Evolutionary conservation across 2,329 filamentous ascomycete species (phyloP), one percentile per base, ranked within the genome.

Genomic region (Xylaria sp.): DNA sequence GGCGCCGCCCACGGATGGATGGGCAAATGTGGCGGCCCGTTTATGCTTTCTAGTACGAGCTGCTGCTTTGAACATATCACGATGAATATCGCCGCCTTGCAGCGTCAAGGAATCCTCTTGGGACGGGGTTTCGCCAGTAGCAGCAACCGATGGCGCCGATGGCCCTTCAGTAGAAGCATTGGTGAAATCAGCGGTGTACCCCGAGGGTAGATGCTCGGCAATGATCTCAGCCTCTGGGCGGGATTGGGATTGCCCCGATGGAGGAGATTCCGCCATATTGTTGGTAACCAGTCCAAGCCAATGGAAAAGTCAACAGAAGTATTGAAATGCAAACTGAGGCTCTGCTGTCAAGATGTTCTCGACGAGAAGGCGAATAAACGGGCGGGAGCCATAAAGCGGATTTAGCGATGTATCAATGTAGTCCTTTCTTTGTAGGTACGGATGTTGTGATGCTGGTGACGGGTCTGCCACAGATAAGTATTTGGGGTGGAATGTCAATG

Each of bases 31-130:
- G 62, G 86, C 86, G 18, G 92, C 84, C 70, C 92, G 86, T 75
- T 82, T 72, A 81, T 83, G 78, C 80, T 81, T 74, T 75, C 86
- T 79, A 78, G 79, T 81, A 48, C 88, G 84, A 18, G 89, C 88
- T 70, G 90, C 89, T 74, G 93, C 89, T 77, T 89, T 91, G 85
- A 92, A 94, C 41, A 94, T 86, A 75, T 93, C 91, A 41, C 92
- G 89, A 77, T 94, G 92, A 25, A 94, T 91, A 75, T 94, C 92
- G 49, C 92, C 92, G 61, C 92, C 92, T 76, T 92, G 91, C 2
- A 94, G 84, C 67, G 84, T 88, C 62, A 94, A 82, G 0, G 92
- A 94, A 1, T 91, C 93, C 68, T 91, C 88, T 54, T 74, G 70
- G n/a, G 71, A 61, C 57, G 76, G 74, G 66, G 72, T 76, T 23